phyloP scores from a whole-genome alignment of 495 filamentous ascomycete genomes.

The Emericellopsis terricola region DNA sequence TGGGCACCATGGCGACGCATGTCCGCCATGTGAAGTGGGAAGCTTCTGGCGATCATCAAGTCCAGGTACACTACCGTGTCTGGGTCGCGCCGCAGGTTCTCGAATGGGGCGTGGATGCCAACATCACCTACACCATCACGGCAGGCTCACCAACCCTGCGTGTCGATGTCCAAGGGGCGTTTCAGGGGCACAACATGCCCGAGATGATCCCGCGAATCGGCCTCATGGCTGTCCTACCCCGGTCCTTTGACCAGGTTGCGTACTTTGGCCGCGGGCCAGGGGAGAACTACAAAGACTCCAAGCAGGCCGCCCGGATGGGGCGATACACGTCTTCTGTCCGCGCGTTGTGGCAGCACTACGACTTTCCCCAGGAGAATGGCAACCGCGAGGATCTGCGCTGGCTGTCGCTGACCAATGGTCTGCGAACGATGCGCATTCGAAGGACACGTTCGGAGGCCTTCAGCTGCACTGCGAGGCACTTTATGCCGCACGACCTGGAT shows the following conservation, averaged over 20 bases:
- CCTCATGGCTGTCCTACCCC: constrained; percentile 25
- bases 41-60: neutral
- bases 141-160: constrained; percentile 18
- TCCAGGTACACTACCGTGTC: constrained; percentile 1
- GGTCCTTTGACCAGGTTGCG: constrained; percentile 14
- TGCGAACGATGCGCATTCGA: constrained; percentile 6
- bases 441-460: constrained; percentile 13
- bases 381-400: constrained; percentile 42
- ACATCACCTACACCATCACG: constrained; percentile 28
- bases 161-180: constrained; percentile 21
- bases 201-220: constrained; percentile 38
- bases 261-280: constrained; percentile 49
- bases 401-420: constrained; percentile 17
- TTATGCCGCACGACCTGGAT: constrained; percentile 28
- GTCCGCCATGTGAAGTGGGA: neutral
- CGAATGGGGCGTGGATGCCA: constrained; percentile 34
- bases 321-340: constrained; percentile 23
- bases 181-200: constrained; percentile 14
- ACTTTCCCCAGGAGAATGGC: constrained; percentile 44
- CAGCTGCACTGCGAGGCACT: constrained; percentile 34
- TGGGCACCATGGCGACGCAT: neutral
- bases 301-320: constrained; percentile 32
- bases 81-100: constrained; percentile 29
- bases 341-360: constrained; percentile 36
- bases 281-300: constrained; percentile 45